Percentiles rank a stretch among this genome's conserved stretches.
phyloP scores from a whole-genome alignment of 1,284 basidiomycete genomes.

The Trichosporon faecale region DNA sequence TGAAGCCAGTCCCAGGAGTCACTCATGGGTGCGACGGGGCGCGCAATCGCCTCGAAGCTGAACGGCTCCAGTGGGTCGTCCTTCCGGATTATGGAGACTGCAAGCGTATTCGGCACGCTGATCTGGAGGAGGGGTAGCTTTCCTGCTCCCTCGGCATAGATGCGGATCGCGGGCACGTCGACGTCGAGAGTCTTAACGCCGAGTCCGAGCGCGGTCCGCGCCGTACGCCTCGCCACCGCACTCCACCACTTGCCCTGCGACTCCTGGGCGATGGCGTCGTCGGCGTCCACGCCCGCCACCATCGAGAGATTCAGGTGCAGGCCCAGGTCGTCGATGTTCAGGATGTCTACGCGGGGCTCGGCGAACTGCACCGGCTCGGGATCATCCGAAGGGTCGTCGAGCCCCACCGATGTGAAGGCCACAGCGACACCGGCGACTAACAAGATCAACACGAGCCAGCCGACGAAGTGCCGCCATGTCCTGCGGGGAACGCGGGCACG shows the following conservation, averaged over 20 bases:
- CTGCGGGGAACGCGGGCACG: background rate
- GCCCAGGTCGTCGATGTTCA: constrained; percentile 46
- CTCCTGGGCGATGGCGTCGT: constrained; percentile 38
- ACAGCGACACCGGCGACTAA: constrained; percentile 34
- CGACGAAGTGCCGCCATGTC: background rate
- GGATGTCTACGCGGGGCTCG: constrained; percentile 29
- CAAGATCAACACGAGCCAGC: background rate
- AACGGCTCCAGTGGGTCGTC: constrained; percentile 34
- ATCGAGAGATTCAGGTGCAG: constrained; percentile 42
- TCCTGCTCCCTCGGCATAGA: constrained; percentile 8
- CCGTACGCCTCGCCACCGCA: constrained; percentile 29
- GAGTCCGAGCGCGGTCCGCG: constrained; percentile 24
- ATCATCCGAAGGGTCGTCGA: constrained; percentile 2
- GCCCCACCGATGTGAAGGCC: constrained; percentile 29
- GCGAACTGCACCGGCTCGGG: constrained; percentile 12
- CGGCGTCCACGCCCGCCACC: constrained; percentile 43
- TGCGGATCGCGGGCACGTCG: constrained; percentile 19
- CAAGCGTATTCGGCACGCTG: constrained; percentile 25
- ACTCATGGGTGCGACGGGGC: constrained; percentile 37
- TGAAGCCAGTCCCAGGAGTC: constrained; percentile 41
- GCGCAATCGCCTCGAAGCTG: constrained; percentile 33
- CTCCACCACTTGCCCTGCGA: constrained; percentile 48
- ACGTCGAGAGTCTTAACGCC: constrained; percentile 27
- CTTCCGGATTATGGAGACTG: constrained; percentile 32
- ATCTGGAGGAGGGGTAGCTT: constrained; percentile 33